Evolutionary conservation across 306 rosid species (phyloP), one percentile per base, ranked within the genome.

Genomic region (Alnus glutinosa): DNA sequence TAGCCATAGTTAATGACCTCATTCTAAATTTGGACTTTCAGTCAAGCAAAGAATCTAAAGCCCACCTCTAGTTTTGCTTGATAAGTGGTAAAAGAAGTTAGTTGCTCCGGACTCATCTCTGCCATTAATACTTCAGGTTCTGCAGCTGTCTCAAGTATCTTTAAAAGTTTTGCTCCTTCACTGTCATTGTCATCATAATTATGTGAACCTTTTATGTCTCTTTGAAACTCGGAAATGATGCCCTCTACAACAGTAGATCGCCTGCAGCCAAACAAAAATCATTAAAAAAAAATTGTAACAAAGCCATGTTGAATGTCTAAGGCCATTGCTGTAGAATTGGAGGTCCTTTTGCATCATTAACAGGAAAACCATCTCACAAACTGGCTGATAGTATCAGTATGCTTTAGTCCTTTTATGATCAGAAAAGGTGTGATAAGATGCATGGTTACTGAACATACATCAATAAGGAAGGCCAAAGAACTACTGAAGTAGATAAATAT

Each of bases 71-170:
- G 71, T 80, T 91, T 94, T 69, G 90, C 85, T 86, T 88, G 89
- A 81, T 88, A 94, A 67, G 87, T 88, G 48, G 90, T 63, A 80
- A 92, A 94, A 78, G 93, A 87, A 81, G 55, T 87, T 44, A 94
- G 87, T 77, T 94, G 97, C 67, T 89, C 97, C 46, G 90, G 85
- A 81, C 93, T 92, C 98, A 94, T 92, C 86, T 87, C 97, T 55
- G 97, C 97, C 98, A 94, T 91, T 73, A 92, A 79, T 82, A 88
- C 84, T 86, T 92, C 98, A 34, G 98, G 98, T 77, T 94, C 95
- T 16, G 82, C 92, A 18, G 97, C 89, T 70, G 93, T 84, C 90
- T 94, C 95, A 32, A 94, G 90, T 79, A 92, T 86, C 73, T 87
- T 86, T 85, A 88, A 87, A 81, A 94, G 83, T 82, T 86, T 89